phyloP scores from a whole-genome alignment of 2,329 filamentous ascomycete genomes.

The Zymoseptoria passerinii region DNA sequence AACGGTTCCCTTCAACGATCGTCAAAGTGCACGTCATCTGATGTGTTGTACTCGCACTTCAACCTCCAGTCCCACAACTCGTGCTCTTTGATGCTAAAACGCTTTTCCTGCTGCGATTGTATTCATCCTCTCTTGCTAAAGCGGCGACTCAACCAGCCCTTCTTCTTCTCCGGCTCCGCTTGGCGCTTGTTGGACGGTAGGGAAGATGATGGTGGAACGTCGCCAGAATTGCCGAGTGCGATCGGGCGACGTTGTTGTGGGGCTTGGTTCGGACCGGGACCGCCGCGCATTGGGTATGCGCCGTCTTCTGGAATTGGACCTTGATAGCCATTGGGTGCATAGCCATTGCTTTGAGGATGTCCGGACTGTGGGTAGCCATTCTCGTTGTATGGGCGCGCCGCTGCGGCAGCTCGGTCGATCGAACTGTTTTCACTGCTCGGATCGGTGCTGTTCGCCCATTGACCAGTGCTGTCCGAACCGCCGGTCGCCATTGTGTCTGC shows the following conservation, averaged over 20 bases:
- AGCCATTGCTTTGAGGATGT: conserved; percentile 21
- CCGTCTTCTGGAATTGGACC: conserved; percentile 36
- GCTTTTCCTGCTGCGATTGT: not conserved
- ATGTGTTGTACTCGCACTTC: not conserved
- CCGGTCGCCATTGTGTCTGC: conserved; percentile 81
- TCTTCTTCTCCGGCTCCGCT: conserved; percentile 58
- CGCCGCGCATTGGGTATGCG: conserved; percentile 15
- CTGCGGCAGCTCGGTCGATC: conserved; percentile 46
- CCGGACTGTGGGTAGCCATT: conserved; percentile 21
- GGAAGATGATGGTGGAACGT: conserved; percentile 6
- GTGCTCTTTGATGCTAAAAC: not conserved
- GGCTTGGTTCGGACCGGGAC: conserved; percentile 17
- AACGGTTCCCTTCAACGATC: not conserved
- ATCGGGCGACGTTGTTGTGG: conserved; percentile 25
- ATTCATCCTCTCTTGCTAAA: conserved; percentile 58
- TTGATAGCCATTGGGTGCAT: conserved; percentile 30
- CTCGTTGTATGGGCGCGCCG: conserved; percentile 35
- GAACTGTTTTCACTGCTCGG: conserved; percentile 93
- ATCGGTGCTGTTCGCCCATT: conserved; percentile 73
- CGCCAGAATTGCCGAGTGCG: conserved; percentile 19
- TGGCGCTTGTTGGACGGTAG: conserved; percentile 21
- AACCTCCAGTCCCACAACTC: not conserved
- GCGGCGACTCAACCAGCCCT: conserved; percentile 78
- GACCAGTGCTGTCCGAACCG: conserved; percentile 61
- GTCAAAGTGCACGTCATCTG: not conserved